These are phyloP conservation scores for Mimosa pudica DNA, from an alignment of 306 rosid genomes.

Conservation along the genomic window DNA sequence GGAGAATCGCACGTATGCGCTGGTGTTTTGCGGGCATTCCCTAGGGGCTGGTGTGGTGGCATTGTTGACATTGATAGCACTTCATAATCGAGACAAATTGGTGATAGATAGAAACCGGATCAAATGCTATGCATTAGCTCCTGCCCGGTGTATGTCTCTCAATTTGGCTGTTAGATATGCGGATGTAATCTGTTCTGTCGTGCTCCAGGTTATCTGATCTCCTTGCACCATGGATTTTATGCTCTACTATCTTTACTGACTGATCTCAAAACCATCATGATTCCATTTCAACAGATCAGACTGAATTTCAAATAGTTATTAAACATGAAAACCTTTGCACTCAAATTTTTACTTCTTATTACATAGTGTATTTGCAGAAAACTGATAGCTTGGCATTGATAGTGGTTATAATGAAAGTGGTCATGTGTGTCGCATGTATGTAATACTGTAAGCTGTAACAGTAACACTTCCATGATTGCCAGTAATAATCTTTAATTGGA, in stretches of 20 bases:
- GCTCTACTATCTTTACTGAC: conserved; percentile 11
- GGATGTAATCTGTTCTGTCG: conserved; percentile 81
- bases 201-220: conserved; percentile 69
- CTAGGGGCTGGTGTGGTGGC: conserved; percentile 95
- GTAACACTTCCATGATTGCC: background rate
- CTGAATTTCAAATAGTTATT: background rate
- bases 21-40: conserved; percentile 82
- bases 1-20: conserved; percentile 62
- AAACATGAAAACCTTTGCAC: conserved; percentile 7
- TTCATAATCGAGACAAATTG: conserved; percentile 63
- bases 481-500: background rate
- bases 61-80: conserved; percentile 64
- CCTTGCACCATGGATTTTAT: conserved; percentile 12
- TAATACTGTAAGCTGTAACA: background rate
- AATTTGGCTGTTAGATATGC: conserved; percentile 98
- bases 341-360: background rate
- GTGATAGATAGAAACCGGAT: conserved; percentile 78
- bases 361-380: background rate
- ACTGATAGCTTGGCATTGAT: conserved; percentile 10
- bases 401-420: conserved; percentile 12
- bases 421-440: conserved; percentile 6
- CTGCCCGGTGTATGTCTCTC: conserved; percentile 84
- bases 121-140: conserved; percentile 83
- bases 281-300: conserved; percentile 7
- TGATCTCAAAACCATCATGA: conserved; percentile 12